These are phyloP conservation scores for Aureobasidium subglaciale DNA, from an alignment of 2,329 filamentous ascomycete species.

Conservation along the genomic window DNA sequence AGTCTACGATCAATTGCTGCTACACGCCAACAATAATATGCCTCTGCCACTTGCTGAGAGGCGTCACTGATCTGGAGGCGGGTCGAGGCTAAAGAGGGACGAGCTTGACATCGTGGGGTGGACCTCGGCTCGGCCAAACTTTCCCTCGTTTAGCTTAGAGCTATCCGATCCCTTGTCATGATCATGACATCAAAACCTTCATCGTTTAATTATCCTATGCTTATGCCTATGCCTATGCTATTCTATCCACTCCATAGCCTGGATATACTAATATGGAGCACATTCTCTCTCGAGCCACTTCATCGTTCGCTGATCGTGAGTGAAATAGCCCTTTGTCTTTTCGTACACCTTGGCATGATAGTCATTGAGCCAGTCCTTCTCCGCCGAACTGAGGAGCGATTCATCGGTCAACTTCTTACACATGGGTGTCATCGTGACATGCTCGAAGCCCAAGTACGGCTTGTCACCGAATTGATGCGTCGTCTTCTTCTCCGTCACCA, in stretches of 20 bases:
- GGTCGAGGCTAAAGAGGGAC: background rate
- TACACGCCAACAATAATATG: background rate
- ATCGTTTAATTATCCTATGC: too few species aligned
- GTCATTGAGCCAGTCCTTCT: constrained; percentile 80
- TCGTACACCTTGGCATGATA: constrained; percentile 75
- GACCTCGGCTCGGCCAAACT: constrained; percentile 5
- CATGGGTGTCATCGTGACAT: constrained; percentile 94
- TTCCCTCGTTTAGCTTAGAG: background rate
- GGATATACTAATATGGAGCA: constrained; percentile 36
- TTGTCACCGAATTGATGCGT: constrained; percentile 86
- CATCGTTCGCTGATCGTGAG: constrained; percentile 60
- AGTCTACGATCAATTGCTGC: background rate
- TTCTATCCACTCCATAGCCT: background rate
- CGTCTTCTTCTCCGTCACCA: constrained; percentile 84
- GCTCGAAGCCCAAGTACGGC: constrained; percentile 89
- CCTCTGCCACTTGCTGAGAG: background rate
- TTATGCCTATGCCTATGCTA: too few species aligned
- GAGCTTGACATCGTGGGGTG: constrained; percentile 1
- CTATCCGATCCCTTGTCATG: too few species aligned
- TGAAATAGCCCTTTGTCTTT: constrained; percentile 73
- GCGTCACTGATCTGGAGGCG: background rate
- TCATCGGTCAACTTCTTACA: constrained; percentile 81
- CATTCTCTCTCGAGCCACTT: constrained; percentile 86
- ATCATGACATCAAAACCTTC: background rate
- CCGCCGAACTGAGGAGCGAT: constrained; percentile 60